Base-by-base conservation (phyloP, 371 early-diverging fungal species). In the Mortierella polycephala region DNA sequence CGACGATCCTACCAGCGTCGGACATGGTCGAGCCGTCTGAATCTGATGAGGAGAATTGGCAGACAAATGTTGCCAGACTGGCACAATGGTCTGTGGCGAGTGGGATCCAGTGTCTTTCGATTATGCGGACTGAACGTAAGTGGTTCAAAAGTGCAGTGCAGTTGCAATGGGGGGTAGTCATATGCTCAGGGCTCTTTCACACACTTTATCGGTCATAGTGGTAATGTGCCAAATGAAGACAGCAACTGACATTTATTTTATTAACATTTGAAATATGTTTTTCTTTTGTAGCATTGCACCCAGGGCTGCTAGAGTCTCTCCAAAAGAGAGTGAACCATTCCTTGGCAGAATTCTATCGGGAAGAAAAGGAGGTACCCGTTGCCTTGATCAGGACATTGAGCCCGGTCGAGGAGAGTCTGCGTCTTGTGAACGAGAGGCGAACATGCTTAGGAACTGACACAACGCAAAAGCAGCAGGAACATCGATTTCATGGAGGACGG, bases 61-160 rank as follows among this genome's bases (percentile, higher is more conserved):
- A 69, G 54, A 41, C 30, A 0, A 62, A 39, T 21, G 79, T 79
- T 0, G 65, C 69, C 4, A 51, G 65, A 30, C 54, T 79, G 56
- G 73, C 55, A 0, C 73, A 79, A 42, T 79, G 79, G 79, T 61
- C 73, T 1, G 62, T 65, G 7, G 73, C 79, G 0, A 58, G 52
- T n/a, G 79, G 69, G 16, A 66, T 79, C 69, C 57, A 62, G 69
- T 69, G 69, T 20, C 49, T 79, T 23, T 79, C 79, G 11, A 46
- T 79, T 20, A 72, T 79, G 79, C 60, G 79, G 16, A 66, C 66
- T 18, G 60, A 69, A 51, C 45, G 79, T 73, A 77, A 68, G 79
- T 61, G 30, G 4, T 5, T 5, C 7, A 42, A 57, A 18, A 47
- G n/a, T 8, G 9, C 23, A 49, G 56, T 44, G 37, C 30, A 37